Evolutionary conservation across 176 grass and related monocot species (phyloP).

Genomic region (Bothriochloa decipiens): DNA sequence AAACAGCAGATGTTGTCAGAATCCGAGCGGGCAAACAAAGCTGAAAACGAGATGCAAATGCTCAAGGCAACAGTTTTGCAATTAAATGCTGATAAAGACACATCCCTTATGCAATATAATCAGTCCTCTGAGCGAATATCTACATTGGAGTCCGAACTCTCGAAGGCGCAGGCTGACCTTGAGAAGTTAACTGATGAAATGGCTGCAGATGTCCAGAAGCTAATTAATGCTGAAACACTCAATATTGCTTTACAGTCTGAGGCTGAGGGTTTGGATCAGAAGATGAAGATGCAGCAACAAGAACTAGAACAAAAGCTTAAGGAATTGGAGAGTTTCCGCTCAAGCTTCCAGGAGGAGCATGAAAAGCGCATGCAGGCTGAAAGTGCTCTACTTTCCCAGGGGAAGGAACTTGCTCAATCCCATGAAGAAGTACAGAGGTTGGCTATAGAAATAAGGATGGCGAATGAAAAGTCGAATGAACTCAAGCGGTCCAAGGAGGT

Average conservation of each 20-base stretch:
- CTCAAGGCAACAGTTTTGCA: constrained; percentile 53
- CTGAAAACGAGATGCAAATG: constrained; percentile 63
- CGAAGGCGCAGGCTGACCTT: constrained; percentile 57
- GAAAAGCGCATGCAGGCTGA: constrained; percentile 60
- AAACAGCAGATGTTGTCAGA: constrained; percentile 70
- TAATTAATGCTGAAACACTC: constrained; percentile 65
- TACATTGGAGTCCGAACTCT: constrained; percentile 67
- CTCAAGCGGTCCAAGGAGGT: constrained; percentile 54
- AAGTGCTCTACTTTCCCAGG: constrained; percentile 52
- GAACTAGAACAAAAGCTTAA: constrained; percentile 66
- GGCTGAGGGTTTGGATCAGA: constrained; percentile 62
- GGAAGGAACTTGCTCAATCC: constrained; percentile 51
- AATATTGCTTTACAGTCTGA: constrained; percentile 62
- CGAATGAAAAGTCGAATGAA: constrained; percentile 52
- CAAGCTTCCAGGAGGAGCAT: constrained; percentile 57
- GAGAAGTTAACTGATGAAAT: constrained; percentile 78
- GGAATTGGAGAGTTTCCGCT: constrained; percentile 59
- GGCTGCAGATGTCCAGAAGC: constrained; percentile 61
- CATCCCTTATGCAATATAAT: constrained; percentile 56
- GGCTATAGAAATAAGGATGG: constrained; percentile 53
- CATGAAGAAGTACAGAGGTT: constrained; percentile 59
- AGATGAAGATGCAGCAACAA: constrained; percentile 64
- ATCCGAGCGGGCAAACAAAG: constrained; percentile 72
- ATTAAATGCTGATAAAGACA: constrained; percentile 66
- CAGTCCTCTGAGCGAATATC: constrained; percentile 57